Evolutionary conservation across 768 basidiomycete genomes (phyloP), one percentile per base, ranked within the genome.

Genomic region (Rhodotorula diobovata): DNA sequence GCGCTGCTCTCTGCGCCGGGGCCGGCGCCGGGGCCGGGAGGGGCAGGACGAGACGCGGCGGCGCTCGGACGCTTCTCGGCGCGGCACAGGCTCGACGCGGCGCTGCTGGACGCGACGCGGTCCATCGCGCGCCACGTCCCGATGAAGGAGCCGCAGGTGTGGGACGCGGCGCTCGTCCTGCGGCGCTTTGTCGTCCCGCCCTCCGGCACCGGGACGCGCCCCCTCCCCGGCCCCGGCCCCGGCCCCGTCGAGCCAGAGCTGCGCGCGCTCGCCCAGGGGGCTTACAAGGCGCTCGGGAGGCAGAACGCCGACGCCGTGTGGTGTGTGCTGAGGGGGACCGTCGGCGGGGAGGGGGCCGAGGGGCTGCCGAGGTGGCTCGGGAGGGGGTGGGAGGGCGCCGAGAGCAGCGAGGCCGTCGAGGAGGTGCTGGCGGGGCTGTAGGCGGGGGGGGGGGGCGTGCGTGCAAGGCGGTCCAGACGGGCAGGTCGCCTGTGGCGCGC

Each of bases 221-320:
- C n/a, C n/a, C n/a, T n/a, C n/a, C 35, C 9, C 48, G 18, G 4
- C 15, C 20, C 20, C 45, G 45, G 20, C 11, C 32, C 14, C 32
- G 77, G 76, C 4, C 81, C 84, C 62, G 85, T 85, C 10, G 88
- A 96, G 69, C 85, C 85, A 61, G 93, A 93, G 76, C 81, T 97
- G 28, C 91, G 91, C 77, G 76, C 76, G 3, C 84, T 81, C 76
- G 91, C 90, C 23, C 83, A 85, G 70, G 81, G 84, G 35, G 78
- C 97, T 61, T 96, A 90, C 79, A 68, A 78, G 8, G 85, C 85
- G 28, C 82, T 92, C 51, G 84, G 81, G 35, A 81, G 77, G 72
- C 82, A 85, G 34, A 90, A 96, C 76, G 84, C 84, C 34, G 94
- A 97, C 81, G 86, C 87, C 5, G 88, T 94, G 11, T 97, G 94